Percentiles rank a stretch among this genome's conserved stretches.
phyloP scores from a whole-genome alignment of 306 rosid genomes.

The Glycyrrhiza uralensis region DNA sequence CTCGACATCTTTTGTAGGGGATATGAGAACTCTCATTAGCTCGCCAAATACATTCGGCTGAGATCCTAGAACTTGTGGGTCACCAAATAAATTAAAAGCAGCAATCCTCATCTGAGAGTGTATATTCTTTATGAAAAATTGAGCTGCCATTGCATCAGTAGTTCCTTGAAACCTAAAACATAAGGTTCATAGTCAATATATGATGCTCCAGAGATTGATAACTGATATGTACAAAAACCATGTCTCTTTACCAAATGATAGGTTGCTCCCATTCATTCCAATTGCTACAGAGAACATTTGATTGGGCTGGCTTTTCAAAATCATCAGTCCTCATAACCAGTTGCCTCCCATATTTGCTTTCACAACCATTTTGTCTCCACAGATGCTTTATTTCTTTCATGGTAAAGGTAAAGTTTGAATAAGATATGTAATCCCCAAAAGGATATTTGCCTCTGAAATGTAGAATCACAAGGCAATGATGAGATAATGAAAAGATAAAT shows the following conservation, averaged over 20 bases:
- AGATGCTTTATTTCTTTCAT: conserved; percentile 86
- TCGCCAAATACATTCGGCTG: conserved; percentile 93
- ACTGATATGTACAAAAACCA: not conserved
- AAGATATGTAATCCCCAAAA: conserved; percentile 79
- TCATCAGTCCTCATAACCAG: conserved; percentile 87
- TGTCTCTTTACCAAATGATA: conserved; percentile 70
- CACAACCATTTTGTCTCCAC: conserved; percentile 84
- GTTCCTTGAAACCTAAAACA: conserved; percentile 92
- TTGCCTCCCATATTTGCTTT: conserved; percentile 56
- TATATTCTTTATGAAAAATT: conserved; percentile 89
- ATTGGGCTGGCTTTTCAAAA: conserved; percentile 83
- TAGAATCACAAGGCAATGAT: conserved; percentile 21
- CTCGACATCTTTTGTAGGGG: conserved; percentile 77
- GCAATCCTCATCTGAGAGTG: conserved; percentile 76
- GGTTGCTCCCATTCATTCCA: conserved; percentile 95
- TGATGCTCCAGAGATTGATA: conserved; percentile 22
- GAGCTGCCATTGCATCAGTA: conserved; percentile 78
- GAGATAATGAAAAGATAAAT: conserved; percentile 21
- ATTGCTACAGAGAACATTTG: conserved; percentile 85
- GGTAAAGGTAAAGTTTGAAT: conserved; percentile 74
- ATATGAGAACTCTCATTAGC: conserved; percentile 83
- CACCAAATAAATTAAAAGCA: conserved; percentile 79
- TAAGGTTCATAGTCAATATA: conserved; percentile 29
- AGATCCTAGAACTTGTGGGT: conserved; percentile 53
- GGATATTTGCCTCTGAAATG: conserved; percentile 82